Evolutionary conservation across 2,329 filamentous ascomycete species (phyloP).

Genomic region (Hymenoscyphus infarciens): DNA sequence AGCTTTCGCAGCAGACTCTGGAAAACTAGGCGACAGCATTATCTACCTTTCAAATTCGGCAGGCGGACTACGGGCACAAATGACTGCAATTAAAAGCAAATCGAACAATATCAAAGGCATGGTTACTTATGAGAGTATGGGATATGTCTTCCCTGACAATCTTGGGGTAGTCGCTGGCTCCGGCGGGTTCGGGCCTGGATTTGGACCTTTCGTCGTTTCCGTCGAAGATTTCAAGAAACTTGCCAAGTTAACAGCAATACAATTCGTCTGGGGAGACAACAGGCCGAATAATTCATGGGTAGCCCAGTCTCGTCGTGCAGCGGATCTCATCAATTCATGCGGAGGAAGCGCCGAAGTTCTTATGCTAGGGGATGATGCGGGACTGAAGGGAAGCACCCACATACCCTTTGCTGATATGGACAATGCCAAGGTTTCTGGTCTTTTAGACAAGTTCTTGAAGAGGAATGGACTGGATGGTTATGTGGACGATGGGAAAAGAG

Average conservation of each 20-base stretch:
- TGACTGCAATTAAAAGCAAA: constrained; percentile 11
- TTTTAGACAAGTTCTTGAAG: constrained; percentile 16
- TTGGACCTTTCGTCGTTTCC: constrained; percentile 16
- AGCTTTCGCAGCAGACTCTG: constrained; percentile 16
- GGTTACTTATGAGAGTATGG: constrained; percentile 18
- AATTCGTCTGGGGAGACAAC: constrained; percentile 22
- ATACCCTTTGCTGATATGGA: constrained; percentile 20
- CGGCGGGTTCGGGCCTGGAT: constrained; percentile 5
- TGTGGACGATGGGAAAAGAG: neutral
- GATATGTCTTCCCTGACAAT: constrained; percentile 17
- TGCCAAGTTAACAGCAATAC: constrained; percentile 13
- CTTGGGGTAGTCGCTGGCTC: neutral
- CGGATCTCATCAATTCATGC: constrained; percentile 19
- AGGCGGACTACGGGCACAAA: constrained; percentile 14
- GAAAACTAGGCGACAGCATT: constrained; percentile 13
- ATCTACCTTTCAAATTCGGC: constrained; percentile 21
- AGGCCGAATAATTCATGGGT: constrained; percentile 10
- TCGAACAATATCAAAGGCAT: constrained; percentile 18
- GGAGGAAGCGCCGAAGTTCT: constrained; percentile 19
- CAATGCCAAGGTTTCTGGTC: constrained; percentile 15
- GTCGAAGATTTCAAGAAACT: constrained; percentile 17
- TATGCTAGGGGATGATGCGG: constrained; percentile 12
- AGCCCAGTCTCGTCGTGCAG: constrained; percentile 8
- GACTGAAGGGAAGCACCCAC: constrained; percentile 18
- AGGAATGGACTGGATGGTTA: constrained; percentile 12